phyloP scores from a whole-genome alignment of 345 rosid species.

The Populus alba region DNA sequence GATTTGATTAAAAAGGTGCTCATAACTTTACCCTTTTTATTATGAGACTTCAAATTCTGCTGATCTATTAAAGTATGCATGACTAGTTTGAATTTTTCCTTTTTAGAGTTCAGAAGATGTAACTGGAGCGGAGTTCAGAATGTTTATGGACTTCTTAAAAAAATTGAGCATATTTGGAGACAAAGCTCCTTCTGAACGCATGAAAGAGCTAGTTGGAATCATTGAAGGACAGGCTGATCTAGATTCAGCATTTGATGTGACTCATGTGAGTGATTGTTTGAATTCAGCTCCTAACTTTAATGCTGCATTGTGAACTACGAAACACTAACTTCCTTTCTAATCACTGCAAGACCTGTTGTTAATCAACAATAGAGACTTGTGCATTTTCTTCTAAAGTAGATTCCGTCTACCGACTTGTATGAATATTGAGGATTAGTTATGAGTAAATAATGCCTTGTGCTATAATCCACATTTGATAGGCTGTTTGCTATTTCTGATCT shows the following conservation, averaged over 20 bases:
- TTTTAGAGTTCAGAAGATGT: conserved; percentile 91
- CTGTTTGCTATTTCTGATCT: background rate
- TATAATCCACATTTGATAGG: background rate
- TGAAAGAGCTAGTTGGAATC: conserved; percentile 85
- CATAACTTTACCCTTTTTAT: background rate
- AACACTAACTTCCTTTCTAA: background rate
- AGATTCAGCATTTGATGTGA: conserved; percentile 83
- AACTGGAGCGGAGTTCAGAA: conserved; percentile 92
- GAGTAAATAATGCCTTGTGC: background rate
- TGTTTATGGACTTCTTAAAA: conserved; percentile 97
- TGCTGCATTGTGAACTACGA: background rate
- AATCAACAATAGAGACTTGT: background rate
- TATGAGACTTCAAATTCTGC: background rate
- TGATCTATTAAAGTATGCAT: background rate
- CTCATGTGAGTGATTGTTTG: background rate
- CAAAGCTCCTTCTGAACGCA: conserved; percentile 87
- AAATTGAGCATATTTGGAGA: conserved; percentile 88
- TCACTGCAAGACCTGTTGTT: background rate
- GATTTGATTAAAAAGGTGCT: conserved; percentile 83
- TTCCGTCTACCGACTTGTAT: background rate
- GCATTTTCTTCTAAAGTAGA: background rate
- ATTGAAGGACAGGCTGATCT: conserved; percentile 97
- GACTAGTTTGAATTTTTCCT: conserved; percentile 16
- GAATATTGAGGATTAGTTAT: background rate
- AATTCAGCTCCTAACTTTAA: background rate